A percentile compares a stretch with the other conserved stretches of the same genome.
Evolutionary conservation across 2,329 filamentous ascomycete genomes (phyloP).

Genomic region (Capronia coronata): DNA sequence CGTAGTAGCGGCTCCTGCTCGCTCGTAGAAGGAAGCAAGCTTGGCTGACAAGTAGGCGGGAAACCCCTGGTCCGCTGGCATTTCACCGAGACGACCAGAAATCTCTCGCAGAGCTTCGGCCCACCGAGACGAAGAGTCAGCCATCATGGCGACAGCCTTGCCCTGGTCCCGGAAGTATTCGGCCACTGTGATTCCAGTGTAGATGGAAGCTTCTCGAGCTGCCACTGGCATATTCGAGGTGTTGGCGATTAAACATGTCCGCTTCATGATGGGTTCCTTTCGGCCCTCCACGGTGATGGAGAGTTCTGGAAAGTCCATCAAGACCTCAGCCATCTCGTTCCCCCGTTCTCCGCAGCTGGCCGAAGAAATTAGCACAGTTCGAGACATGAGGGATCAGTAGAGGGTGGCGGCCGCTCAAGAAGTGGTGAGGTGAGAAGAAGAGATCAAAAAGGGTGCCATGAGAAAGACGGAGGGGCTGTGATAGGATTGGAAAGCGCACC

Average conservation of each 20-base stretch:
- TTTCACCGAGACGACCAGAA: constrained; percentile 96
- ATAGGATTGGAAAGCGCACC: no score
- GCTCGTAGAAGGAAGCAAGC: constrained; percentile 98
- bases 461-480: no score
- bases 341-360: constrained; percentile 67
- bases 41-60: constrained; percentile 95
- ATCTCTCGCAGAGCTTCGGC: constrained; percentile 97
- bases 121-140: constrained; percentile 96
- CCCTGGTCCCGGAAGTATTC: constrained; percentile 98
- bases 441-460: no score
- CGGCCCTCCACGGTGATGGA: constrained; percentile 90
- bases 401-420: no score
- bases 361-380: not conserved
- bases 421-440: no score
- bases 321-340: constrained; percentile 98
- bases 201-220: constrained; percentile 96
- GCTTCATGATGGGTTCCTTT: constrained; percentile 99
- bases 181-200: constrained; percentile 88
- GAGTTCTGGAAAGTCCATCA: constrained; percentile 99
- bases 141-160: constrained; percentile 99
- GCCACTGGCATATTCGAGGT: constrained; percentile 99
- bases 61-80: constrained; percentile 99
- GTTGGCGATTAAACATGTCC: constrained; percentile 95
- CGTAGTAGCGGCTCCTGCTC: constrained; percentile 78
- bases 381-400: not conserved